Evolutionary conservation across 768 basidiomycete species (phyloP), one percentile per base, ranked within the genome.

Genomic region (Pleurotus citrinopileatus): DNA sequence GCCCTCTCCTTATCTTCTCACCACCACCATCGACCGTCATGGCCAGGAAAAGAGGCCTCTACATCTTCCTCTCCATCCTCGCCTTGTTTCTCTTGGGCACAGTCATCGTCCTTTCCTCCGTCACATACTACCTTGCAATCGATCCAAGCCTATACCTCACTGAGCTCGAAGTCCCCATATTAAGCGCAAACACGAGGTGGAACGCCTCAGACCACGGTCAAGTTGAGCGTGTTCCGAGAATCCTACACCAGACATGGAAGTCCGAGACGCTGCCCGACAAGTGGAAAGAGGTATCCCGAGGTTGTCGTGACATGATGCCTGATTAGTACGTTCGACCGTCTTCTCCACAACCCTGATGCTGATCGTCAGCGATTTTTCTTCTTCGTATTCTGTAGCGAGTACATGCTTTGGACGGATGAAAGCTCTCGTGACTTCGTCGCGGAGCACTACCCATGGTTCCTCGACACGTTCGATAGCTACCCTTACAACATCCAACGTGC

Each of bases 201-300:
- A 87, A 88, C 64, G 80, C 84, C 22, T 67, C 85, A 3, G 74
- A 81, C 22, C 79, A 84, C 60, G 79, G 76, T 55, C 74, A 77
- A 57, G 73, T 82, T 34, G 90, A 97, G 64, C 83, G 79, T 60
- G 85, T 98, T 32, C 97, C 95, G 2, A 82, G 92, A 47, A 91
- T 99, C 55, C 81, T 99, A 44, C 97, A 99, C 70, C 96, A 98
- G 80, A 98, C 97, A 20, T 99, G 97, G 97, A 97, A 95, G 77
- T 85, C 89, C 8, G 88, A 95, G 52, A 81, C 80, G 0, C 76
- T 99, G 20, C 97, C 97, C 2, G 70, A 75, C 40, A 79, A 81
- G 56, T 99, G 95, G 95, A 80, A 81, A 57, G 74, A 72, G 36
- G 78, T 94, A 42, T 94, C 94, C 23, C 79, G 91, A 67, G 84